phyloP scores from a whole-genome alignment of 495 filamentous ascomycete genomes.

The Hypoxylon crocopeplum region DNA sequence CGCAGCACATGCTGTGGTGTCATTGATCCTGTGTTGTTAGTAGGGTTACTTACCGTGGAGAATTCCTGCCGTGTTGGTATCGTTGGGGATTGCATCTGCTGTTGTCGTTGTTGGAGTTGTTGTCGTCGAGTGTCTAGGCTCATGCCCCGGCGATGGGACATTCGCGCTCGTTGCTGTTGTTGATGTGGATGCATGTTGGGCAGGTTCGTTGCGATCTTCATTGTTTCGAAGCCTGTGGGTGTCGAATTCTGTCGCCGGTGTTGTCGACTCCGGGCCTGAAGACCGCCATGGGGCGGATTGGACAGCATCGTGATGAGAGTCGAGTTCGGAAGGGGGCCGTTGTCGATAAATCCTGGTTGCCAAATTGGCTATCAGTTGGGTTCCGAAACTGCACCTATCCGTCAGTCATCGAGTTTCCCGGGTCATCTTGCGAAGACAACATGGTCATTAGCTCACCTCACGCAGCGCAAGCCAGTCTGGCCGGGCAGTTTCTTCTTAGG shows the following conservation, averaged over 20 bases:
- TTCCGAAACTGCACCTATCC: slow-evolving; percentile 59
- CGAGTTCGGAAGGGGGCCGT: slow-evolving; percentile 62
- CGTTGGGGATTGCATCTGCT: slow-evolving; percentile 48
- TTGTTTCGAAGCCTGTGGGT: slow-evolving; percentile 73
- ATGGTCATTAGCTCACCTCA: slow-evolving; percentile 60
- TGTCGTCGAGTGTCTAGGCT: slow-evolving; percentile 74
- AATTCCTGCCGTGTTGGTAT: slow-evolving; percentile 58
- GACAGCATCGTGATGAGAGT: slow-evolving; percentile 78
- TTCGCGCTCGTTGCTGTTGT: slow-evolving; percentile 47
- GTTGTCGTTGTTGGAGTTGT: slow-evolving; percentile 18
- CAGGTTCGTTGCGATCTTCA: slow-evolving; percentile 66
- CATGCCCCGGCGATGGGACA: slow-evolving; percentile 76
- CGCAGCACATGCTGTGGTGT: slow-evolving; percentile 67
- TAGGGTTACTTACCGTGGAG: slow-evolving; percentile 63
- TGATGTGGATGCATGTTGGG: slow-evolving; percentile 59
- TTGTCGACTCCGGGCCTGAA: slow-evolving; percentile 73
- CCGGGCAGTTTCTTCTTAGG: slow-evolving; percentile 59
- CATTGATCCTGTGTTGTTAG: slow-evolving; percentile 64
- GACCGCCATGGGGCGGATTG: slow-evolving; percentile 63
- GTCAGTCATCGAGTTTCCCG: slow-evolving; percentile 27
- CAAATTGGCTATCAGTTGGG: slow-evolving; percentile 54
- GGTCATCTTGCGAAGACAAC: background rate
- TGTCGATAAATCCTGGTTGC: slow-evolving; percentile 53
- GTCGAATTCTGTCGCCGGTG: slow-evolving; percentile 91
- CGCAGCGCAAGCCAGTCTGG: slow-evolving; percentile 75